Evolutionary conservation across 2,329 filamentous ascomycete species (phyloP).

Genomic region (Neopestalotiopsis sp.): DNA sequence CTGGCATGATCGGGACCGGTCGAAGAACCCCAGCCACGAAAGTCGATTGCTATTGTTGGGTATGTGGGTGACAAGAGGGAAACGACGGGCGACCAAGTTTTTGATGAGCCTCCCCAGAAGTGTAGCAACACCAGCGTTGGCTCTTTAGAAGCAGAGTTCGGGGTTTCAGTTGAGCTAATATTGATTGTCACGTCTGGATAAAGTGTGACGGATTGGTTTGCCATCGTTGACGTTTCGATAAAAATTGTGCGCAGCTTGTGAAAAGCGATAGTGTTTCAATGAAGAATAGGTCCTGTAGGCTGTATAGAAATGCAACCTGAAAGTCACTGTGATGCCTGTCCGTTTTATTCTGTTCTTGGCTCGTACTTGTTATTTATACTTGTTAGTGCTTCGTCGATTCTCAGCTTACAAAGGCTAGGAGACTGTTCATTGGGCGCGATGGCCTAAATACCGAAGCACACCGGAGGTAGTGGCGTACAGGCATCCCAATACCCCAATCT

Average conservation of each 20-base stretch:
- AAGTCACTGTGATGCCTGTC: too few relatives aligned
- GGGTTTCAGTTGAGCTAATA: neutral
- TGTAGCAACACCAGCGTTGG: conserved; percentile 38
- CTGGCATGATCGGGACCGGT: conserved; percentile 30
- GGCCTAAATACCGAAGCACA: neutral
- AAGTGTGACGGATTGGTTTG: neutral
- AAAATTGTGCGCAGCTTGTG: neutral
- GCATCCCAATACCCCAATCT: neutral
- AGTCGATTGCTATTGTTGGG: conserved; percentile 35
- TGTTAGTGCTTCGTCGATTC: neutral
- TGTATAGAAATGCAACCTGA: too few relatives aligned
- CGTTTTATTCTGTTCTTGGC: too few relatives aligned
- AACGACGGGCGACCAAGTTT: conserved; percentile 33
- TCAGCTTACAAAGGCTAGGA: too few relatives aligned
- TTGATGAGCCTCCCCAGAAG: conserved; percentile 43
- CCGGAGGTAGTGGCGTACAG: neutral
- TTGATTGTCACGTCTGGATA: neutral
- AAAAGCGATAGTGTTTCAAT: too few relatives aligned
- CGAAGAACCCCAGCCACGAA: conserved; percentile 43
- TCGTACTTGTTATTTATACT: neutral
- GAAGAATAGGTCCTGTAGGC: too few relatives aligned
- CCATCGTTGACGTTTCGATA: neutral
- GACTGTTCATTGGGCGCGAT: too few relatives aligned
- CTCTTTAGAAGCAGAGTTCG: too few relatives aligned
- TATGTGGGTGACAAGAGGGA: conserved; percentile 23